Conservation (phyloP, 2,329 filamentous ascomycete genomes). For the Bertia moriformis region DNA sequence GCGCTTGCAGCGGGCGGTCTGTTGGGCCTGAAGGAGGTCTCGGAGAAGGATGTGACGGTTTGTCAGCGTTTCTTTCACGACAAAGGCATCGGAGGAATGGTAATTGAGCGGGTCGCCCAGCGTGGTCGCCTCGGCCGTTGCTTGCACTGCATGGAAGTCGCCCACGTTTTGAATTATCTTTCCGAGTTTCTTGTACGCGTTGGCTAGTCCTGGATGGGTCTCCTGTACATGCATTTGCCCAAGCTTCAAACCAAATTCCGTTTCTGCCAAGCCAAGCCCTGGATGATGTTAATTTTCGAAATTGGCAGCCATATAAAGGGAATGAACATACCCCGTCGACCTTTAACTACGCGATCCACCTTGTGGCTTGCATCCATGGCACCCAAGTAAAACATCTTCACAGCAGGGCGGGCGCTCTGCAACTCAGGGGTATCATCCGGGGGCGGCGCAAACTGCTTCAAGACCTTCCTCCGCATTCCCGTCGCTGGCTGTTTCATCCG, state of each 20-base stretch:
- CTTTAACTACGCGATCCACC: constrained; percentile 85
- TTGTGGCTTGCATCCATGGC: constrained; percentile 97
- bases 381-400: constrained; percentile 90
- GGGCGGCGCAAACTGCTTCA: constrained; percentile 96
- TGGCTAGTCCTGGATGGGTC: constrained; percentile 71
- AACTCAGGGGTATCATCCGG: constrained; percentile 94
- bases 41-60: constrained; percentile 94
- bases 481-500: constrained; percentile 94
- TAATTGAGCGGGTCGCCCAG: constrained; percentile 88
- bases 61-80: constrained; percentile 94
- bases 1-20: constrained; percentile 67
- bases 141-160: constrained; percentile 91
- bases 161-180: constrained; percentile 86
- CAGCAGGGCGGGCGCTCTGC: constrained; percentile 72
- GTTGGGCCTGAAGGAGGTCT: constrained; percentile 82
- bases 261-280: constrained; percentile 85
- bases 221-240: constrained; percentile 79
- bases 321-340: constrained; percentile 58
- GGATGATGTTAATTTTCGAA: constrained; percentile 9
- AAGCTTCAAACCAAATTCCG: constrained; percentile 83
- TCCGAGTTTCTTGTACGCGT: constrained; percentile 87
- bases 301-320: constrained; percentile 11
- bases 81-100: constrained; percentile 88
- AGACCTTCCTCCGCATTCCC: constrained; percentile 80
- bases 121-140: constrained; percentile 88